Conservation (phyloP, 108 stramenopile genomes). For the Tribonema minus region DNA sequence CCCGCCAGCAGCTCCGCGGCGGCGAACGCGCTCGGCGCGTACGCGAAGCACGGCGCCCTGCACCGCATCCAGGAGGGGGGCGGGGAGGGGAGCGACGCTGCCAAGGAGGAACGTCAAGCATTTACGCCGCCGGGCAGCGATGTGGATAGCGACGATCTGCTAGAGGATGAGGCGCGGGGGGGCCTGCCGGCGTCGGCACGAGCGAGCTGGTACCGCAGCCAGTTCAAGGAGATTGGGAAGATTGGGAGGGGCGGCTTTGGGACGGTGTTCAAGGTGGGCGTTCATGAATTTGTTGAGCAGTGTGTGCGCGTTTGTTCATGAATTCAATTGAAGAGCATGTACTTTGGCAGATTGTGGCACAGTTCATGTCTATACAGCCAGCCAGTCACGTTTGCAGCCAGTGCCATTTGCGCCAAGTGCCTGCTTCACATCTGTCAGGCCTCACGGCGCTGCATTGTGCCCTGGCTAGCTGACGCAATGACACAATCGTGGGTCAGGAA, state of each 20-base stretch:
- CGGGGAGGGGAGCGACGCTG: neutral
- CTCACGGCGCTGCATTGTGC: too few relatives aligned
- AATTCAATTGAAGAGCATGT: too few relatives aligned
- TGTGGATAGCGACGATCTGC: neutral
- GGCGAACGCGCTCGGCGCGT: neutral
- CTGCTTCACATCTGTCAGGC: too few relatives aligned
- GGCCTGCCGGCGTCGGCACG: too few relatives aligned
- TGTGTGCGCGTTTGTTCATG: too few relatives aligned
- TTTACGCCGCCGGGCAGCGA: neutral
- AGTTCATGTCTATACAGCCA: too few relatives aligned
- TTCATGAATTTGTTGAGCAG: too few relatives aligned
- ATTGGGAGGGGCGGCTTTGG: slow-evolving; percentile 52
- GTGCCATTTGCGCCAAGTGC: too few relatives aligned
- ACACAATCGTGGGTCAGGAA: too few relatives aligned
- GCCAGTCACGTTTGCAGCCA: too few relatives aligned
- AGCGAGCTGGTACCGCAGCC: slow-evolving; percentile 43
- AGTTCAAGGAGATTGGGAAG: slow-evolving; percentile 51
- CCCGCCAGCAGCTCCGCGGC: neutral
- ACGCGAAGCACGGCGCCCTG: neutral
- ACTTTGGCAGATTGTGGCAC: too few relatives aligned
- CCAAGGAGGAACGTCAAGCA: neutral
- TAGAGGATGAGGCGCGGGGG: neutral
- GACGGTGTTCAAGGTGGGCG: slow-evolving; percentile 44
- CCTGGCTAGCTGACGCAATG: too few relatives aligned
- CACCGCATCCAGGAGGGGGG: neutral